Evolutionary conservation across 768 basidiomycete species (phyloP).

Genomic region (Floccularia luteovirens): DNA sequence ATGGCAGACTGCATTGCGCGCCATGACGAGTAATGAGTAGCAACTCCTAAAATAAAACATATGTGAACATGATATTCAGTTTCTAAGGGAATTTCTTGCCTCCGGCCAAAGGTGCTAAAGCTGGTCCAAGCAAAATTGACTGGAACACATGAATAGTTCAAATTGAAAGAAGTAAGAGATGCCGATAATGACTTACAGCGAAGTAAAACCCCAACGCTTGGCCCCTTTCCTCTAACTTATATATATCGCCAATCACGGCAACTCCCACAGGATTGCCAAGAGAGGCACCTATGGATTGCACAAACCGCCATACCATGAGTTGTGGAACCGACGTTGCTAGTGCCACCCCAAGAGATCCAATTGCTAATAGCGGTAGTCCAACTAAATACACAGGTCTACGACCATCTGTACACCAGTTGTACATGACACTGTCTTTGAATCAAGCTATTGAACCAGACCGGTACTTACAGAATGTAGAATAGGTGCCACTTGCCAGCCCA

Average conservation of each 20-base stretch:
- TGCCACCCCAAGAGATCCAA: conserved; percentile 49
- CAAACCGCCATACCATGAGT: conserved; percentile 45
- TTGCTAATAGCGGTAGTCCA: conserved; percentile 42
- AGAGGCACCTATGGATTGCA: conserved; percentile 53
- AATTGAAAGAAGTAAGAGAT: neutral
- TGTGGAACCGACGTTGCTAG: conserved; percentile 24
- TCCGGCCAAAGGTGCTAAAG: conserved; percentile 44
- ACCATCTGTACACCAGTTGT: conserved; percentile 34
- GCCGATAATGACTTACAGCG: conserved; percentile 19
- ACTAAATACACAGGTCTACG: conserved; percentile 44
- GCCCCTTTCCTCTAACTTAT: conserved; percentile 42
- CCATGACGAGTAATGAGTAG: conserved; percentile 53
- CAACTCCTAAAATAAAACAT: conserved; percentile 20
- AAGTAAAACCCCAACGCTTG: conserved; percentile 43
- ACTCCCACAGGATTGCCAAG: conserved; percentile 37
- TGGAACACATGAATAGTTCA: conserved; percentile 9
- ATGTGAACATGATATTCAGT: neutral
- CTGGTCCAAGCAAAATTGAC: conserved; percentile 44
- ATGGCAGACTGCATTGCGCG: conserved; percentile 41
- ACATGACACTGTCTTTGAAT: too few relatives aligned
- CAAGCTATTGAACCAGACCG: neutral
- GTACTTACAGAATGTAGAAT: conserved; percentile 11
- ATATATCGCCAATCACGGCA: conserved; percentile 50
- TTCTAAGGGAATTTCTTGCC: conserved; percentile 17
- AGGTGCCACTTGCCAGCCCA: conserved; percentile 13